Conservation (phyloP, 345 rosid species). For the Geranium brycei region DNA sequence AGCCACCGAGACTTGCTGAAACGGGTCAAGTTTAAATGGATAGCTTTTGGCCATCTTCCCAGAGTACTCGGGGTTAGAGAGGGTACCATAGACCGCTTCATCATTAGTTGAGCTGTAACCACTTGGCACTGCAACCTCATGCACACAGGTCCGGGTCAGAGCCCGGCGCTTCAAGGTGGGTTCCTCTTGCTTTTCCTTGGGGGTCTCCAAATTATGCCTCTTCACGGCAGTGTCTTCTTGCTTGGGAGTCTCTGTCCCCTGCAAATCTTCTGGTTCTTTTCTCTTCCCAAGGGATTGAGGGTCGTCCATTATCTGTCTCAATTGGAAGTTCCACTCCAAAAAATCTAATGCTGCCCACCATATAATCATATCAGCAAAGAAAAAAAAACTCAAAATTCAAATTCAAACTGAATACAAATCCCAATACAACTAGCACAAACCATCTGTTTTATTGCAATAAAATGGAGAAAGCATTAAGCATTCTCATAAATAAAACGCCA, state of each 20-base stretch:
- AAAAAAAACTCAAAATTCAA: no score
- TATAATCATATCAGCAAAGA: background rate
- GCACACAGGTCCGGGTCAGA: constrained; percentile 61
- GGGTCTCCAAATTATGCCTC: background rate
- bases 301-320: background rate
- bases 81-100: constrained; percentile 51
- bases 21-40: constrained; percentile 68
- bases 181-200: constrained; percentile 14
- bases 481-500: no score
- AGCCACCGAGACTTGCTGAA: constrained; percentile 76
- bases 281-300: background rate
- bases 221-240: background rate
- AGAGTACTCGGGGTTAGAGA: constrained; percentile 50
- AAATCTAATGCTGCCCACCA: background rate
- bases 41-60: constrained; percentile 84
- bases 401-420: background rate
- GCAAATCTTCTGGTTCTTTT: background rate
- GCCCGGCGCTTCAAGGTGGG: constrained; percentile 37
- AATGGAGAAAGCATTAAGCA: background rate
- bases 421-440: background rate
- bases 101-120: constrained; percentile 46
- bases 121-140: constrained; percentile 82
- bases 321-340: no score
- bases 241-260: background rate
- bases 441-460: background rate